Percentiles rank a stretch among this genome's conserved stretches.
Evolutionary conservation across 2,329 filamentous ascomycete species (phyloP).

Genomic region (Gliomastix tumulicola): DNA sequence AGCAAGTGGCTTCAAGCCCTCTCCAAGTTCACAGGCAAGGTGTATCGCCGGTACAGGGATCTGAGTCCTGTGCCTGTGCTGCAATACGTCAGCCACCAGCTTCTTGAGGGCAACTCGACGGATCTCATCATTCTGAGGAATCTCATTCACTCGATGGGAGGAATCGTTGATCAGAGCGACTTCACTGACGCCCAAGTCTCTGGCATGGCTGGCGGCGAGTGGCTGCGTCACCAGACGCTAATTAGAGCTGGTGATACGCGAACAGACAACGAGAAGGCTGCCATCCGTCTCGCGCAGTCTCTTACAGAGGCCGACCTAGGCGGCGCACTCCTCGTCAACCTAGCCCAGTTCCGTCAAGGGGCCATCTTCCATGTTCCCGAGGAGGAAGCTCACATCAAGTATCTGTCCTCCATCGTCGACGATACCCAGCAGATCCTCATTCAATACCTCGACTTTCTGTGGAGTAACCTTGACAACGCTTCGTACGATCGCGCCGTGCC

Average conservation of each 20-base stretch:
- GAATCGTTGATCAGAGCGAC: constrained; percentile 78
- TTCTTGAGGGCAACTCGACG: constrained; percentile 75
- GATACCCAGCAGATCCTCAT: constrained; percentile 79
- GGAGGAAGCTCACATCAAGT: constrained; percentile 75
- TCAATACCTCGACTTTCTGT: constrained; percentile 85
- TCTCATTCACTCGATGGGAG: constrained; percentile 86
- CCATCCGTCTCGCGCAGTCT: constrained; percentile 72
- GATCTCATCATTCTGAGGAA: constrained; percentile 90
- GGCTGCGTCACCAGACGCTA: constrained; percentile 73
- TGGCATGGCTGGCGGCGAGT: constrained; percentile 80
- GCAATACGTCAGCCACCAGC: constrained; percentile 81
- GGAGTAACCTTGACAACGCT: constrained; percentile 66
- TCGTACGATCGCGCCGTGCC: constrained; percentile 78
- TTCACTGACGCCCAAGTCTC: constrained; percentile 84
- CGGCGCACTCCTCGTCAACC: constrained; percentile 76
- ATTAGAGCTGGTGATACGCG: constrained; percentile 76
- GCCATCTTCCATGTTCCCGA: constrained; percentile 72
- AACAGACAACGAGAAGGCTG: constrained; percentile 66
- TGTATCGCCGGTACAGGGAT: constrained; percentile 78
- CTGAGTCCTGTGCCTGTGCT: constrained; percentile 81
- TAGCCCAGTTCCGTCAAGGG: constrained; percentile 85
- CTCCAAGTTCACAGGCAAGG: constrained; percentile 82
- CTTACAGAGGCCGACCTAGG: constrained; percentile 73
- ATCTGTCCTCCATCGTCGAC: constrained; percentile 80
- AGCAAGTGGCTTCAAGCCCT: constrained; percentile 89